phyloP scores from a whole-genome alignment of 768 basidiomycete genomes.

The Trametes cinnabarina region DNA sequence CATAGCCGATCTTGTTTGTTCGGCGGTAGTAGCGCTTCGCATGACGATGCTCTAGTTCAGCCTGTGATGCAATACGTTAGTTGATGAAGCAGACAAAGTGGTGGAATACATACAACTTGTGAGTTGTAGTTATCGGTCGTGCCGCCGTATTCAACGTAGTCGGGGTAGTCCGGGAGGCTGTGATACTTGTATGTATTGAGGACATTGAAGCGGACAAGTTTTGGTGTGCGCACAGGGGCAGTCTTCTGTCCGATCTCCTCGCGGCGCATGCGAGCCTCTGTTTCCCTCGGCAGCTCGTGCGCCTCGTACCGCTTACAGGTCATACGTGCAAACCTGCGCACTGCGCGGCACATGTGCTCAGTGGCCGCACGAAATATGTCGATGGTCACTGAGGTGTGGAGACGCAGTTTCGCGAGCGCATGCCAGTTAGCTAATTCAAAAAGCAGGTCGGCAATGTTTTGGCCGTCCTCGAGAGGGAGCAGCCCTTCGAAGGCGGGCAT shows the following conservation, averaged over 20 bases:
- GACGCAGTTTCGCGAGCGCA: slow-evolving; percentile 37
- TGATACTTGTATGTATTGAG: slow-evolving; percentile 30
- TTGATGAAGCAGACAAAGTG: background rate
- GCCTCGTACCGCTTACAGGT: background rate
- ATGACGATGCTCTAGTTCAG: slow-evolving; percentile 36
- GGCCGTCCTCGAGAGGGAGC: slow-evolving; percentile 20
- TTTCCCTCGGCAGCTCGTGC: background rate
- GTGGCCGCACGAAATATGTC: slow-evolving; percentile 14
- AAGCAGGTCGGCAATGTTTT: slow-evolving; percentile 32
- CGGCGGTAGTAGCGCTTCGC: slow-evolving; percentile 38
- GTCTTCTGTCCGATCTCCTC: background rate
- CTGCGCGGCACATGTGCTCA: background rate
- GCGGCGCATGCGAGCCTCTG: background rate
- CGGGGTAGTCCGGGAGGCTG: slow-evolving; percentile 20
- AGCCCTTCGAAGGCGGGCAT: slow-evolving; percentile 39
- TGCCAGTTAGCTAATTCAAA: slow-evolving; percentile 39
- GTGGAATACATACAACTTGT: slow-evolving; percentile 25
- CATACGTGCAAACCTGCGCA: background rate
- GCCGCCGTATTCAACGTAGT: slow-evolving; percentile 16
- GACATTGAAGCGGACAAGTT: slow-evolving; percentile 15
- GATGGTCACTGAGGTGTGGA: slow-evolving; percentile 38
- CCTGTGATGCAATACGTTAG: slow-evolving; percentile 22
- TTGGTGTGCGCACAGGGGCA: background rate
- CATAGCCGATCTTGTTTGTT: slow-evolving; percentile 37
- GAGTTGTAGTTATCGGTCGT: slow-evolving; percentile 28